These are phyloP conservation scores for Borealophlyctis nickersoniae DNA, from an alignment of 192 early-diverging fungal genomes.

Conservation along the genomic window DNA sequence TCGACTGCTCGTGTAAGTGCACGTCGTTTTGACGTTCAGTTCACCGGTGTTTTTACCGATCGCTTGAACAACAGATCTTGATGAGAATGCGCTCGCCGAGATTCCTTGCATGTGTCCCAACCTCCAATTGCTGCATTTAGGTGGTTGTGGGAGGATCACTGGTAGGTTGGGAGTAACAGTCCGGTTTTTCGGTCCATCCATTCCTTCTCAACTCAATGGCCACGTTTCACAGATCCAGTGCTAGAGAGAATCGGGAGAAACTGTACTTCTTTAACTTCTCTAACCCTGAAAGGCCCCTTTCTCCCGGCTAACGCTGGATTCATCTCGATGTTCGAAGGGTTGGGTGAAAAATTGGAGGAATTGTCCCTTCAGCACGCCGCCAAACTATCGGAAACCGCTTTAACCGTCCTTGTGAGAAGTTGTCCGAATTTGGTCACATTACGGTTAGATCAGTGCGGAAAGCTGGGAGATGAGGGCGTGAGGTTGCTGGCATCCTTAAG, in stretches of 20 bases:
- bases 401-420: slow-evolving; percentile 19
- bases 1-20: slow-evolving; percentile 68
- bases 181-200: not conserved
- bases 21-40: slow-evolving; percentile 1
- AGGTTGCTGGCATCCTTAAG: slow-evolving; percentile 36
- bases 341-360: slow-evolving; percentile 46
- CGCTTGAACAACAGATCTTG: slow-evolving; percentile 38
- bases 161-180: slow-evolving; percentile 29
- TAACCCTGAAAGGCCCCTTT: slow-evolving; percentile 71
- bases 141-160: slow-evolving; percentile 70
- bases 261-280: slow-evolving; percentile 48
- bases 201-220: slow-evolving; percentile 22
- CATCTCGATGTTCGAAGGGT: slow-evolving; percentile 51
- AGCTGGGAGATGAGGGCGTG: slow-evolving; percentile 53
- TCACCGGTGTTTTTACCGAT: not conserved
- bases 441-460: slow-evolving; percentile 51
- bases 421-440: slow-evolving; percentile 44
- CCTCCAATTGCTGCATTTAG: slow-evolving; percentile 60
- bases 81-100: slow-evolving; percentile 46
- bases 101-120: slow-evolving; percentile 64
- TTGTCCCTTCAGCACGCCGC: slow-evolving; percentile 41
- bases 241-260: slow-evolving; percentile 18
- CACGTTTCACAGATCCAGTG: slow-evolving; percentile 32
- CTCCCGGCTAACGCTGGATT: slow-evolving; percentile 61
- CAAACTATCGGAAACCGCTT: slow-evolving; percentile 19